phyloP scores from a whole-genome alignment of 805 yeast genomes.

The Yamadazyma ubonensis region DNA sequence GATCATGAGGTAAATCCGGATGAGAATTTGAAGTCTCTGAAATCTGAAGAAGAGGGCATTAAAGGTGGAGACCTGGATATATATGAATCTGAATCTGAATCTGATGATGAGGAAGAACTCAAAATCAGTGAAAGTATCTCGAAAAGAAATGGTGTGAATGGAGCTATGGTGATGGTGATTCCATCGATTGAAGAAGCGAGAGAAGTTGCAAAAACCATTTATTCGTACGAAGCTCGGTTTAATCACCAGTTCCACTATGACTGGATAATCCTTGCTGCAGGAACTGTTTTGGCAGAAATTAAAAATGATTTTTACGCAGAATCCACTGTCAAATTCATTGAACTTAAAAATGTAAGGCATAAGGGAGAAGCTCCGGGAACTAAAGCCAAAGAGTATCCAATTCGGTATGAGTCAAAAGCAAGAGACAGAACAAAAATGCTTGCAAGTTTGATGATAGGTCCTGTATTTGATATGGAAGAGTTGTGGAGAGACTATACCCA shows the following conservation, averaged over 20 bases:
- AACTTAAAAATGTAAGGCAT: slow-evolving; percentile 15
- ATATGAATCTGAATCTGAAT: too few relatives aligned
- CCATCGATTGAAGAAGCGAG: slow-evolving; percentile 7
- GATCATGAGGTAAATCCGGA: too few relatives aligned
- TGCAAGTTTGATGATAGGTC: slow-evolving; percentile 22
- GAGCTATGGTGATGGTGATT: slow-evolving; percentile 13
- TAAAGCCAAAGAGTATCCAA: slow-evolving; percentile 10
- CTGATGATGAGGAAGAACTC: not conserved
- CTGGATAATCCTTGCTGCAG: slow-evolving; percentile 17
- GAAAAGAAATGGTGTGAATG: not conserved
- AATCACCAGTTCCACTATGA: slow-evolving; percentile 25
- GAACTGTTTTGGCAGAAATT: not conserved
- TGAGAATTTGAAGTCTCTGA: too few relatives aligned
- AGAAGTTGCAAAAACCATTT: slow-evolving; percentile 10
- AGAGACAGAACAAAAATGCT: slow-evolving; percentile 20
- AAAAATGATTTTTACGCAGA: slow-evolving; percentile 8
- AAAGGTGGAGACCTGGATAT: too few relatives aligned
- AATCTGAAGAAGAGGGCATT: too few relatives aligned
- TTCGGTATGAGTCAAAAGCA: slow-evolving; percentile 30
- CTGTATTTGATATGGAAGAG: slow-evolving; percentile 20
- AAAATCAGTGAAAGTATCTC: not conserved
- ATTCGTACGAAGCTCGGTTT: slow-evolving; percentile 20
- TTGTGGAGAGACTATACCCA: slow-evolving; percentile 23
- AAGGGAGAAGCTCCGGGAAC: slow-evolving; percentile 2
- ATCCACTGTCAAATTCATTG: slow-evolving; percentile 19